Base-by-base conservation (phyloP, 1,284 basidiomycete species). In the Sporisorium sorghi region DNA sequence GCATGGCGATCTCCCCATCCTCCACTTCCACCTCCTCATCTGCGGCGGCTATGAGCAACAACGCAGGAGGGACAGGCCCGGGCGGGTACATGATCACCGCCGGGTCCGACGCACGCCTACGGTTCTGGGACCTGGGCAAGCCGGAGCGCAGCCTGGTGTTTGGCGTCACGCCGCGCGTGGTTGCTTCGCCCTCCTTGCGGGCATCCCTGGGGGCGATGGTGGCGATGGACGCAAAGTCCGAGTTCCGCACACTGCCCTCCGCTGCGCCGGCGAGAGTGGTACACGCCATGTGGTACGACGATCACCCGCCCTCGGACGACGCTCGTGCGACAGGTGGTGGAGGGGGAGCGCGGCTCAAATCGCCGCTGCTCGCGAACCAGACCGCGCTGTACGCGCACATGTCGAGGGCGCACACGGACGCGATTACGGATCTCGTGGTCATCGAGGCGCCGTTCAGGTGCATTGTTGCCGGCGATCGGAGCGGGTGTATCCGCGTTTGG, bases 401-500 rank as follows among this genome's bases (percentile, higher is more conserved):
- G 52, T 37, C 68, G 0, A 55, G 65, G 17, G 53, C 70, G 8
- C 93, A 96, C 80, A 91, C 91, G 72, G 94, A 96, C 80, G 89
- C 92, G 3, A 89, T 97, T 24, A 93, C 91, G 1, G 89, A 91
- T 3, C 84, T 96, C 23, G 88, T 89, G 0, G 91, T 91, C 69
- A 89, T 96, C 56, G 93, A 96, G 73, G 89, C 91, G 0, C 93
- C 93, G 0, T 96, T 95, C 86, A 87, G 91, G 49, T 92, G 93
- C 5, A 88, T 95, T 44, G 88, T 96, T 11, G 94, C 92, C 70
- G 93, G 91, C 3, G 94, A 96, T 82, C 46, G 77, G 17, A 54
- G 62, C 14, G 83, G 83, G 15, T 59, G 69, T 32, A 64, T 84
- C 12, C 66, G 80, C 0, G 79, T 84, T 10, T 84, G 83, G 83